Conservation (phyloP, 1,139 yeast species). For the Geotrichum aggregatum region DNA sequence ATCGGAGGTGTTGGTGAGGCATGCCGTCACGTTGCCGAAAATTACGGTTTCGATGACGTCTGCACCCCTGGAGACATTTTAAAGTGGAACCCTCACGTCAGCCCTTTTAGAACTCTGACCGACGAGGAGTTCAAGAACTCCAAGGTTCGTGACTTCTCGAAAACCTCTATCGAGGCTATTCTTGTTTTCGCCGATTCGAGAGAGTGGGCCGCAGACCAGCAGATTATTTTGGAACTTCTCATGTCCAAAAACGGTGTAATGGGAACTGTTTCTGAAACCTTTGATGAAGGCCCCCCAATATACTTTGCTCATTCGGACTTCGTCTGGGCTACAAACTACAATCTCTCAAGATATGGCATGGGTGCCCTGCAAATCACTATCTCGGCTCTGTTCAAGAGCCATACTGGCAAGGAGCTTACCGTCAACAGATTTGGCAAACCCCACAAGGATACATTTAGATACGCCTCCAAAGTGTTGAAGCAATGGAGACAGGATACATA, state of each 20-base stretch:
- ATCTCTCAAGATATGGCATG: slow-evolving; percentile 78
- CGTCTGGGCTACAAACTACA: slow-evolving; percentile 84
- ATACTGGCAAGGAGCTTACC: slow-evolving; percentile 70
- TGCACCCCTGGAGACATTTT: slow-evolving; percentile 74
- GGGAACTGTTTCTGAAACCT: slow-evolving; percentile 71
- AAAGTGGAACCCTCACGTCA: slow-evolving; percentile 81
- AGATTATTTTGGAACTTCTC: slow-evolving; percentile 71
- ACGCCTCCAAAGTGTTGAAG: slow-evolving; percentile 69
- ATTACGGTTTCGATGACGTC: slow-evolving; percentile 71
- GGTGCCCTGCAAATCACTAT: slow-evolving; percentile 83
- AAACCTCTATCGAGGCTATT: slow-evolving; percentile 62
- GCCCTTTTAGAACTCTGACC: slow-evolving; percentile 71
- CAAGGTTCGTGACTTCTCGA: slow-evolving; percentile 60
- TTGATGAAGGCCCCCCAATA: slow-evolving; percentile 72
- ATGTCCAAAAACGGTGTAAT: slow-evolving; percentile 71
- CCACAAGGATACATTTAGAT: slow-evolving; percentile 75
- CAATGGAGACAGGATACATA: slow-evolving; percentile 75
- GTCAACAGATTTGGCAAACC: slow-evolving; percentile 83
- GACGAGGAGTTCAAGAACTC: slow-evolving; percentile 61
- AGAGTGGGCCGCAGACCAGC: slow-evolving; percentile 90
- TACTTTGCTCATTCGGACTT: slow-evolving; percentile 86
- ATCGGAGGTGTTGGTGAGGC: slow-evolving; percentile 83
- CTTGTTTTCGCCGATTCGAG: slow-evolving; percentile 78
- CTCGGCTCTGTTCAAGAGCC: slow-evolving; percentile 76
- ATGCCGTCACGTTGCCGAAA: slow-evolving; percentile 74